Conservation (phyloP, 2,329 filamentous ascomycete species). For the Ophiocordyceps polyrhachis-furcata region DNA sequence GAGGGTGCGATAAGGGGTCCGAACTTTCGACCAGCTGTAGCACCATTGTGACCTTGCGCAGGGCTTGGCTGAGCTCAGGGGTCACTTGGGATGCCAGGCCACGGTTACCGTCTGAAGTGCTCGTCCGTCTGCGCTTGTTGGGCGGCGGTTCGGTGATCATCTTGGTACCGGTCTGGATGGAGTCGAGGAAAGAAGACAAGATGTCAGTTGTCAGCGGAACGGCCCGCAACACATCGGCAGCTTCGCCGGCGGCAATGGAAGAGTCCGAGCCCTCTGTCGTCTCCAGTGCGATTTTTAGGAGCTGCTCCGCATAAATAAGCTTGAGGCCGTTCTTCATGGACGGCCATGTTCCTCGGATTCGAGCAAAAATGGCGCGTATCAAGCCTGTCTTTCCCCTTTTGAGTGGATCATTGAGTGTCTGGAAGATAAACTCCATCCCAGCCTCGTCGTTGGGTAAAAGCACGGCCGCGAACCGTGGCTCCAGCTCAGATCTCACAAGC, state of each 20-base stretch:
- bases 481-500: slow-evolving; percentile 21
- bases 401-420: slow-evolving; percentile 22
- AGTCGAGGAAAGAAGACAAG: slow-evolving; percentile 53
- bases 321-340: slow-evolving; percentile 47
- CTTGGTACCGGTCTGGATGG: slow-evolving; percentile 53
- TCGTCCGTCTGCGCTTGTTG: slow-evolving; percentile 64
- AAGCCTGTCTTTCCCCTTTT: slow-evolving; percentile 29
- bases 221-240: slow-evolving; percentile 52
- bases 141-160: slow-evolving; percentile 54
- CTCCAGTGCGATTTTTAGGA: slow-evolving; percentile 42
- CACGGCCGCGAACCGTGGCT: slow-evolving; percentile 28
- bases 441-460: slow-evolving; percentile 33
- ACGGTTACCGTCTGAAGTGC: slow-evolving; percentile 46
- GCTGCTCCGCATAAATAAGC: slow-evolving; percentile 37
- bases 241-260: slow-evolving; percentile 31
- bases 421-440: slow-evolving; percentile 33
- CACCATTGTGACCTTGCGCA: slow-evolving; percentile 69
- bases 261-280: slow-evolving; percentile 12
- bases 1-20: slow-evolving; percentile 52
- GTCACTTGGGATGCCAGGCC: slow-evolving; percentile 42
- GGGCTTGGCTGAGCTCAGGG: slow-evolving; percentile 43
- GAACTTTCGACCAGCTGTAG: slow-evolving; percentile 76
- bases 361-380: slow-evolving; percentile 44
- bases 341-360: slow-evolving; percentile 54
- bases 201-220: slow-evolving; percentile 57